Base-by-base conservation (phyloP, 1,139 yeast species). In the Kodamaea sp. region DNA sequence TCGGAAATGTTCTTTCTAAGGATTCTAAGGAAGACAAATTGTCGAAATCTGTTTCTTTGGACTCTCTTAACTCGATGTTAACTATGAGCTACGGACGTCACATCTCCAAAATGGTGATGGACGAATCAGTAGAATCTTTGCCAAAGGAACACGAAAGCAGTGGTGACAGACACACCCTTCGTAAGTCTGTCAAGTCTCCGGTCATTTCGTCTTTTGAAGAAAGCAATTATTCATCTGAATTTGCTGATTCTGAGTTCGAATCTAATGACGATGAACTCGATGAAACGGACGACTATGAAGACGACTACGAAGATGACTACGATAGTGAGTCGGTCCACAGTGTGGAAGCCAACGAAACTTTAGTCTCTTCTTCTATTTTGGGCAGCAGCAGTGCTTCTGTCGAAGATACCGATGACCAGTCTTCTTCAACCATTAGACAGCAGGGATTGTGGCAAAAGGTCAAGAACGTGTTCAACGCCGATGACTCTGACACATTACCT, bases 361-460 rank as follows among this genome's bases (percentile, higher is more conserved):
- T 18, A 9, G 21, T 18, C 9, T 9, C 21, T 18, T 9, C 21
- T 18, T 9, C 21, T 18, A 18, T 16, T 11, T n/a, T 19, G 4
- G 28, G 16, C 12, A 7, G 21, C 22, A 26, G 28, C 18, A 26
- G 28, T 18, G 13, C 24, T 10, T 26, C 23, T 7, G 29, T 26
- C 4, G 39, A 28, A 12, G 36, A 29, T 11, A 29, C 37, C 6
- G 43, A 40, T 13, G 42, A 37, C 15, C 36, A 26, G 9, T 33
- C 38, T n/a, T 21, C 31, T 5, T 31, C 24, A 25, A 39, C 37
- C 10, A 26, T 32, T 20, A 24, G 22, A n/a, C 41, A 37, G 24
- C 34, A 31, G 28, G 73, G 77, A 2, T 55, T 80, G 38, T 80
- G 88, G 86, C 76, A 73, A 44, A 80, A 77, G 50, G 77, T 81